Evolutionary conservation across 139 green algal species (phyloP).

Genomic region (Tetradesmus lagerheimii): DNA sequence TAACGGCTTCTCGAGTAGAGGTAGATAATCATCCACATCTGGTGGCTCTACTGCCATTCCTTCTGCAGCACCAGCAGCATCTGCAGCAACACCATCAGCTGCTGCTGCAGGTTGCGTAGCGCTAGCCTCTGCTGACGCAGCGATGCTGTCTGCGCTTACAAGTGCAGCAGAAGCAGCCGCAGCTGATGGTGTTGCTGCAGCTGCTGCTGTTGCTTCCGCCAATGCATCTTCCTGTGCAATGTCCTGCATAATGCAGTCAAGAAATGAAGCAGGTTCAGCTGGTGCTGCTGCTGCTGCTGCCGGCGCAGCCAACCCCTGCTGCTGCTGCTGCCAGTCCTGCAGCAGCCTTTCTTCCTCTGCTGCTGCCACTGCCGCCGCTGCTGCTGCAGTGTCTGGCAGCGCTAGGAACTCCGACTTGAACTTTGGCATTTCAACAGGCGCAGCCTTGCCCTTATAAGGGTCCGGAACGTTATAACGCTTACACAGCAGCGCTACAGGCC

Average conservation of each 20-base stretch:
- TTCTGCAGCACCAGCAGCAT: background rate
- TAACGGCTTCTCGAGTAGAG: slow-evolving; percentile 66
- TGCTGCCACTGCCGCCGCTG: background rate
- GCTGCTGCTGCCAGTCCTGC: slow-evolving; percentile 14
- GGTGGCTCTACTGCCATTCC: background rate
- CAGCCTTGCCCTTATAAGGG: slow-evolving; percentile 73
- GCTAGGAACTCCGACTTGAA: slow-evolving; percentile 76
- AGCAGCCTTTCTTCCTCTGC: slow-evolving; percentile 1
- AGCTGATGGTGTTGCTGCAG: background rate
- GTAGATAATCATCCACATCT: slow-evolving; percentile 10
- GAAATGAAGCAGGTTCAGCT: slow-evolving; percentile 26
- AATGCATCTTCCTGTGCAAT: background rate
- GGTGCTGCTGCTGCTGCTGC: slow-evolving; percentile 41
- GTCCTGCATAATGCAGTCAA: slow-evolving; percentile 14
- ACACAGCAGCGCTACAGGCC: slow-evolving; percentile 92
- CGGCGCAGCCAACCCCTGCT: slow-evolving; percentile 25
- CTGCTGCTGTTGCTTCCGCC: background rate
- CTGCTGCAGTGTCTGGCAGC: slow-evolving; percentile 71
- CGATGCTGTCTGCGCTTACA: background rate
- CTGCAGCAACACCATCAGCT: background rate
- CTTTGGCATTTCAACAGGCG: slow-evolving; percentile 48
- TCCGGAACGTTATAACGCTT: slow-evolving; percentile 93
- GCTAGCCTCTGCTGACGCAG: background rate
- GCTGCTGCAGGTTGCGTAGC: background rate
- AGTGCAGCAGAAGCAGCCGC: slow-evolving; percentile 3